A percentile compares a stretch with the other conserved stretches of the same genome.
phyloP scores from a whole-genome alignment of 805 yeast species.

The Kockiozyma suomiensis region DNA sequence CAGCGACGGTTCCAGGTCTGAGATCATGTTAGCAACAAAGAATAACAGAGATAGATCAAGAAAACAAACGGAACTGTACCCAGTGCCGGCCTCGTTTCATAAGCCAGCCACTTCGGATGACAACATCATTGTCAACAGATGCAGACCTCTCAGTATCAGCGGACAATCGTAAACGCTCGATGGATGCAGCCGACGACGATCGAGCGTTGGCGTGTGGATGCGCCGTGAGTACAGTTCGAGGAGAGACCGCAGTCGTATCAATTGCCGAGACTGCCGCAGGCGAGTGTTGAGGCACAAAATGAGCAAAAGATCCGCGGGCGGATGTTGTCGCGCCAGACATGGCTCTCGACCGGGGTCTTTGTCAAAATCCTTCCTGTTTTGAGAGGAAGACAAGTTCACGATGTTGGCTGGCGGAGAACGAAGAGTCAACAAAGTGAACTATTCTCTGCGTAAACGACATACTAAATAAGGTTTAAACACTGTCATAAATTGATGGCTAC shows the following conservation, averaged over 20 bases:
- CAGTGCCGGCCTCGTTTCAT: constrained; percentile 35
- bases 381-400: background rate
- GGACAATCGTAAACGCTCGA: constrained; percentile 7
- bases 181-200: background rate
- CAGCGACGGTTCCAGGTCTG: constrained; percentile 42
- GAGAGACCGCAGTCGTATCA: constrained; percentile 26
- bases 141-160: constrained; percentile 17
- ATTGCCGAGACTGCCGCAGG: constrained; percentile 29
- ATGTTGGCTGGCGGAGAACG: background rate
- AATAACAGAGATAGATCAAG: background rate
- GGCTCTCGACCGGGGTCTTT: background rate
- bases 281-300: constrained; percentile 25
- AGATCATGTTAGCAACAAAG: background rate
- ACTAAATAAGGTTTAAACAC: too few relatives aligned
- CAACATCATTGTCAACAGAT: constrained; percentile 14
- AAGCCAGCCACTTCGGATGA: constrained; percentile 40
- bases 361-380: too few relatives aligned
- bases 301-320: constrained; percentile 4
- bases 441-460: too few relatives aligned
- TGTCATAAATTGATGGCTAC: too few relatives aligned
- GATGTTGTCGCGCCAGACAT: constrained; percentile 9
- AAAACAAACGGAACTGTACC: constrained; percentile 3
- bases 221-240: constrained; percentile 19
- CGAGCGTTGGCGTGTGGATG: constrained; percentile 11
- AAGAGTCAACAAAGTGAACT: background rate